These are phyloP conservation scores for Malassezia equina DNA, from an alignment of 1,284 basidiomycete species.

Conservation along the genomic window DNA sequence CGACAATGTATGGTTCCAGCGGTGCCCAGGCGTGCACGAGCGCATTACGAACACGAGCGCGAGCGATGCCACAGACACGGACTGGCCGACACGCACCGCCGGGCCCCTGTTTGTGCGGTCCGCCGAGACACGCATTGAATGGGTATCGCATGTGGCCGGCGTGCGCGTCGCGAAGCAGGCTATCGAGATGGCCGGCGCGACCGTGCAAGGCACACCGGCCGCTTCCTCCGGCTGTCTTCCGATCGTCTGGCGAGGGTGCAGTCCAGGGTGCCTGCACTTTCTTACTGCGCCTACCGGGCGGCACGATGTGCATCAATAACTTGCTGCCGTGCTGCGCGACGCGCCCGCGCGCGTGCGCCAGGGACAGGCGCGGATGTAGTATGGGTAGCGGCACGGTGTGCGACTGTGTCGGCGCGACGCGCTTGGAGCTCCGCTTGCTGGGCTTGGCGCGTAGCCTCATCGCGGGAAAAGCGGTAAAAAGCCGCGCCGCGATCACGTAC, in stretches of 20 bases:
- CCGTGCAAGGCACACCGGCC: background rate
- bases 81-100: conserved; percentile 4
- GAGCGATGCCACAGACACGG: background rate
- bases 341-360: conserved; percentile 2
- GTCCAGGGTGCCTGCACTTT: conserved; percentile 12
- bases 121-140: conserved; percentile 33
- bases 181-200: conserved; percentile 4
- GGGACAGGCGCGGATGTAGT: background rate
- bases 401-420: conserved; percentile 63
- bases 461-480: conserved; percentile 74
- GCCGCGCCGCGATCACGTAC: conserved; percentile 77
- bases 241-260: conserved; percentile 19
- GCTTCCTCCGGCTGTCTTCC: conserved; percentile 12
- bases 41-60: background rate
- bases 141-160: conserved; percentile 42
- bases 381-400: conserved; percentile 49
- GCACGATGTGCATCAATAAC: conserved; percentile 3
- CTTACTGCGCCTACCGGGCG: background rate
- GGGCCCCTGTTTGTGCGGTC: conserved; percentile 30
- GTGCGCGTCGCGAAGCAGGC: conserved; percentile 27
- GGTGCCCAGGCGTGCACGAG: conserved; percentile 4
- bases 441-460: conserved; percentile 61
- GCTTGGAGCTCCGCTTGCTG: conserved; percentile 70
- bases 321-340: conserved; percentile 5
- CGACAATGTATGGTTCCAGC: conserved; percentile 15